Conservation (phyloP, 192 early-diverging fungal genomes). For the Linnemannia schmuckeri region DNA sequence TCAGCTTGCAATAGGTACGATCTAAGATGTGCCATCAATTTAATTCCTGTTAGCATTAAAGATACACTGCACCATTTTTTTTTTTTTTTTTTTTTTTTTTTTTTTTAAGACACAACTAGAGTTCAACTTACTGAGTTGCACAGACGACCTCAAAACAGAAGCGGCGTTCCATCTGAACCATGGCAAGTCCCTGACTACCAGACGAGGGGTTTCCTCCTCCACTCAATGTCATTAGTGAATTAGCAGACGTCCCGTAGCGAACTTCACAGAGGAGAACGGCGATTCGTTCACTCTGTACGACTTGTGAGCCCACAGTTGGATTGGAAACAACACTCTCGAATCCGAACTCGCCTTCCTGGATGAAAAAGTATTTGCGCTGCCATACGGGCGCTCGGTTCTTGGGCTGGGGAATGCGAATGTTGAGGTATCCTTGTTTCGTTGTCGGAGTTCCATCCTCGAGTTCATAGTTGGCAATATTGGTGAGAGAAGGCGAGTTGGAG, state of each 20-base stretch:
- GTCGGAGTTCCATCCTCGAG: constrained; percentile 40
- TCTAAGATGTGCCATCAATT: constrained; percentile 18
- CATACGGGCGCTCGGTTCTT: constrained; percentile 68
- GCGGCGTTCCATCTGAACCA: constrained; percentile 69
- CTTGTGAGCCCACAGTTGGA: constrained; percentile 62
- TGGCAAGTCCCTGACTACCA: constrained; percentile 48
- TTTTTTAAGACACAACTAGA: background rate
- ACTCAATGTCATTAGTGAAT: constrained; percentile 24
- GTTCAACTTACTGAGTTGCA: constrained; percentile 66
- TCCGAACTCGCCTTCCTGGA: constrained; percentile 72
- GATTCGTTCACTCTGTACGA: constrained; percentile 67
- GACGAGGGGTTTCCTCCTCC: constrained; percentile 42
- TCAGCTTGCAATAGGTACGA: constrained; percentile 73
- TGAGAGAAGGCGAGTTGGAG: background rate
- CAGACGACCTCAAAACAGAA: constrained; percentile 81
- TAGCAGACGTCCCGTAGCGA: constrained; percentile 62
- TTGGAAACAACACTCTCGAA: constrained; percentile 59
- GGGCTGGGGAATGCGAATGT: constrained; percentile 53
- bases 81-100: background rate
- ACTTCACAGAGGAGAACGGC: constrained; percentile 69
- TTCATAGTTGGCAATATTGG: background rate
- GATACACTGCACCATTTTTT: background rate
- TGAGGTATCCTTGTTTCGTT: constrained; percentile 78
- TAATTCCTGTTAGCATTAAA: background rate
- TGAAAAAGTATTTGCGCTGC: constrained; percentile 71